Evolutionary conservation across 331 rosid genomes (phyloP).

Genomic region (Erythrophleum ivorense): DNA sequence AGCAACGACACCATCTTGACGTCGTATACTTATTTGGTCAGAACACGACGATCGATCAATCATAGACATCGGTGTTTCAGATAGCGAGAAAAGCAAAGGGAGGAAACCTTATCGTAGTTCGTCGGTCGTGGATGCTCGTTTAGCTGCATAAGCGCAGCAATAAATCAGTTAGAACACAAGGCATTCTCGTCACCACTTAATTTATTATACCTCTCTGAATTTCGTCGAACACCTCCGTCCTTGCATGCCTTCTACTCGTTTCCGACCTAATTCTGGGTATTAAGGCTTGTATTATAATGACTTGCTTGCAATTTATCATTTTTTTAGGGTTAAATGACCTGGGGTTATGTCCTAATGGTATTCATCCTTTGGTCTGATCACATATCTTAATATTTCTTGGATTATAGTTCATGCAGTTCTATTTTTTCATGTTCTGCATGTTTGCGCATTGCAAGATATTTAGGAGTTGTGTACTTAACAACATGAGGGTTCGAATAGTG

Average conservation of each 20-base stretch:
- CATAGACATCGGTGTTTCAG: not conserved
- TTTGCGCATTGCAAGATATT: not conserved
- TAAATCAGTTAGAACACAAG: not conserved
- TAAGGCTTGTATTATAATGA: not conserved
- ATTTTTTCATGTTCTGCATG: not conserved
- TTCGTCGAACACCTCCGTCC: not conserved
- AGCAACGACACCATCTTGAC: not conserved
- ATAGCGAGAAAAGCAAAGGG: not conserved
- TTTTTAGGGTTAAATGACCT: not conserved
- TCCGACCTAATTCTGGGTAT: slow-evolving; percentile 14
- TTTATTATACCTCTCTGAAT: not conserved
- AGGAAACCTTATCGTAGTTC: slow-evolving; percentile 2
- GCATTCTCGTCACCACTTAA: not conserved
- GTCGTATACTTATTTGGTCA: not conserved
- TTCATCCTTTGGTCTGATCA: not conserved
- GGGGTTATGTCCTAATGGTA: not conserved
- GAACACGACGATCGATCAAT: not conserved
- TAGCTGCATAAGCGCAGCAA: not conserved
- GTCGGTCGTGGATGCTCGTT: not conserved
- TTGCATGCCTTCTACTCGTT: not conserved
- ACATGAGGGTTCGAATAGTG: not conserved
- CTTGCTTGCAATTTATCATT: not conserved
- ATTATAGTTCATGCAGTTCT: not conserved
- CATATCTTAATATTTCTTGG: not conserved
- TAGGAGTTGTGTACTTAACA: not conserved